Evolutionary conservation across 306 rosid species (phyloP).

Genomic region (Begonia masoniana): DNA sequence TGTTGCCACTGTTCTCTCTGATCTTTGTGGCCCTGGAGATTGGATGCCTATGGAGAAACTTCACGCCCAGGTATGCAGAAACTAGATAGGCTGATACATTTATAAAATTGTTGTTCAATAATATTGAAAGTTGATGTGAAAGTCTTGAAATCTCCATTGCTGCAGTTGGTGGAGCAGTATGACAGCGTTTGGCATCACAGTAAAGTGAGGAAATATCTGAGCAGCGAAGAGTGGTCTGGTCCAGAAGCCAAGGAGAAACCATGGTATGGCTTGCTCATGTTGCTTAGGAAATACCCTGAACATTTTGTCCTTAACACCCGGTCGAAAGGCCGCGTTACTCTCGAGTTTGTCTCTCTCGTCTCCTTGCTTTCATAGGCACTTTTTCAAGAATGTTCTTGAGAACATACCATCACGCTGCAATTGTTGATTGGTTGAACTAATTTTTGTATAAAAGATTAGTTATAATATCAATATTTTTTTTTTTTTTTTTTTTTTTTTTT

Average conservation of each 20-base stretch:
- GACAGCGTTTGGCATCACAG: slow-evolving; percentile 73
- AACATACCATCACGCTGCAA: too few relatives aligned
- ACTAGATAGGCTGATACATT: too few relatives aligned
- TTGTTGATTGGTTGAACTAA: too few relatives aligned
- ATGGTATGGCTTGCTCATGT: slow-evolving; percentile 89
- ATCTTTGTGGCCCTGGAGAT: slow-evolving; percentile 97
- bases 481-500: too few relatives aligned
- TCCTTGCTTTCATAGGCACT: not conserved
- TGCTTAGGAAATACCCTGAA: slow-evolving; percentile 93
- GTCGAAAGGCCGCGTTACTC: slow-evolving; percentile 75
- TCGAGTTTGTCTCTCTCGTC: slow-evolving; percentile 87
- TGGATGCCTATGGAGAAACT: slow-evolving; percentile 99
- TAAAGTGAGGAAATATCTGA: slow-evolving; percentile 80
- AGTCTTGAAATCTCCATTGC: not conserved
- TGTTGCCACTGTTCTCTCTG: slow-evolving; percentile 95
- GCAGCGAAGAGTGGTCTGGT: slow-evolving; percentile 79
- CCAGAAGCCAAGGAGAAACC: slow-evolving; percentile 95
- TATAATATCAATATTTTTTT: too few relatives aligned
- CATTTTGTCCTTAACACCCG: slow-evolving; percentile 96
- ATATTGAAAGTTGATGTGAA: too few relatives aligned
- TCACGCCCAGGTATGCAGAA: slow-evolving; percentile 61
- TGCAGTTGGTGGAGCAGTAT: slow-evolving; percentile 73
- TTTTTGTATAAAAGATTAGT: too few relatives aligned
- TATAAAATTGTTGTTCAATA: too few relatives aligned
- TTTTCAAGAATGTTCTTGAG: too few relatives aligned